Percentiles rank a stretch among this genome's conserved stretches.
Evolutionary conservation across 2,329 filamentous ascomycete species (phyloP).

Genomic region (Pseudonectria buxi): DNA sequence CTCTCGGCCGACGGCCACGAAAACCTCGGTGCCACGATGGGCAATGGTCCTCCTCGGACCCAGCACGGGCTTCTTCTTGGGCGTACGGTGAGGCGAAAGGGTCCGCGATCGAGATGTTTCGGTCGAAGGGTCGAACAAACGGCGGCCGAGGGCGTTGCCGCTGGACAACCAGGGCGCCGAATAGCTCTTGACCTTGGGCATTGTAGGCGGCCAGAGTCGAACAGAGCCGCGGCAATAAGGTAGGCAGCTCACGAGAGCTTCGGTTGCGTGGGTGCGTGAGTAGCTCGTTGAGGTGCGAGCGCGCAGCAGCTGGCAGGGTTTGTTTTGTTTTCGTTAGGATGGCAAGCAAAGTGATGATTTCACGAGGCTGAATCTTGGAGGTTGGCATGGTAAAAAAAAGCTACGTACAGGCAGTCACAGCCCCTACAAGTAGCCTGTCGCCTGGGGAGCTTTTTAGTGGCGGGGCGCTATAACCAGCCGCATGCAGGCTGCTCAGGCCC

Average conservation of each 20-base stretch:
- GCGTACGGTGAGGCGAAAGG: constrained; percentile 31
- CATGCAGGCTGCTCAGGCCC: no score
- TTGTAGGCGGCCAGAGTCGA: constrained; percentile 30
- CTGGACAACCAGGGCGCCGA: constrained; percentile 79
- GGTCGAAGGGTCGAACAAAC: constrained; percentile 58
- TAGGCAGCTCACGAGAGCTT: constrained; percentile 11
- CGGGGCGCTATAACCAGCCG: no score
- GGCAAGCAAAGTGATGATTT: background rate
- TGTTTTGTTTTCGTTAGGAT: background rate
- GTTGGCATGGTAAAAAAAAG: constrained; percentile 6
- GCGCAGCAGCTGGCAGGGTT: constrained; percentile 3
- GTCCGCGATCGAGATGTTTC: constrained; percentile 34
- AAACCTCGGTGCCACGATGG: constrained; percentile 76
- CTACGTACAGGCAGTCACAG: no score
- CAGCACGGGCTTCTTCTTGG: constrained; percentile 35
- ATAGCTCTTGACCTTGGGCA: constrained; percentile 82
- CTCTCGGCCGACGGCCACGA: constrained; percentile 81
- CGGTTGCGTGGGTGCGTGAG: background rate
- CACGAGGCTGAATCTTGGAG: constrained; percentile 6
- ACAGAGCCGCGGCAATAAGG: constrained; percentile 1
- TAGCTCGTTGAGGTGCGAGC: constrained; percentile 1
- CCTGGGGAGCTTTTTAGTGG: no score
- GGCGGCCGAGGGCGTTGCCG: constrained; percentile 65
- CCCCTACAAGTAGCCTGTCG: no score
- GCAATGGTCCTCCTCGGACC: constrained; percentile 65